Percentiles rank a stretch among this genome's conserved stretches.
Conservation (phyloP, 192 early-diverging fungal species). For the Phlyctochytrium arcticum region DNA sequence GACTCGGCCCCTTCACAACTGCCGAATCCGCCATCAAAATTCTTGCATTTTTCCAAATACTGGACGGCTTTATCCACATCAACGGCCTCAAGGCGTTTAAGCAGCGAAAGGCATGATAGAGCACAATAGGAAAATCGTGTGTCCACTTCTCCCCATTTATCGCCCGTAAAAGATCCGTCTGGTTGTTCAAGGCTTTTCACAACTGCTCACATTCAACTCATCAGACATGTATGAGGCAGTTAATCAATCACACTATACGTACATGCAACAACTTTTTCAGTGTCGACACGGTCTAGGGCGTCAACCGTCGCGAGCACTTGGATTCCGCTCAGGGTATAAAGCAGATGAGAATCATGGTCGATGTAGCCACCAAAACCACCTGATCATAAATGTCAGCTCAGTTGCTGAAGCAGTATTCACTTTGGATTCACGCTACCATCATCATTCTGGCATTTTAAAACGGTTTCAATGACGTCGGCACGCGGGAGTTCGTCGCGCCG, state of each 20-base stretch:
- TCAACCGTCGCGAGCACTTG: slow-evolving; percentile 82
- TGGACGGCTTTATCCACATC: slow-evolving; percentile 61
- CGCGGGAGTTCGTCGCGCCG: slow-evolving; percentile 59
- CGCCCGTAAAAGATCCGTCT: slow-evolving; percentile 82
- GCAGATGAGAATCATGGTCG: slow-evolving; percentile 84
- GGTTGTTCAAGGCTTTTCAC: slow-evolving; percentile 1
- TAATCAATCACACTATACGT: slow-evolving; percentile 19
- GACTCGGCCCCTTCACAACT: slow-evolving; percentile 84
- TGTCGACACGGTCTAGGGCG: slow-evolving; percentile 72
- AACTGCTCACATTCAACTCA: not conserved
- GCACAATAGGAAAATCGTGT: slow-evolving; percentile 90
- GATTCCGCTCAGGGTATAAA: slow-evolving; percentile 88
- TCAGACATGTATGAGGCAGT: not conserved
- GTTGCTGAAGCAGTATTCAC: not conserved
- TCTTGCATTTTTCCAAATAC: slow-evolving; percentile 75
- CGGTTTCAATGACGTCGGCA: slow-evolving; percentile 73
- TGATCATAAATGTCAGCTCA: slow-evolving; percentile 14
- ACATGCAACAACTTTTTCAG: slow-evolving; percentile 65
- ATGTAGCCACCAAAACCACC: slow-evolving; percentile 88
- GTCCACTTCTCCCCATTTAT: slow-evolving; percentile 91
- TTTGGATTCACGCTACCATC: slow-evolving; percentile 50
- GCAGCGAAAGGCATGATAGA: slow-evolving; percentile 70
- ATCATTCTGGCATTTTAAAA: slow-evolving; percentile 71
- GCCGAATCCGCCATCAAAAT: slow-evolving; percentile 97
- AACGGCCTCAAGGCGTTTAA: slow-evolving; percentile 64